A percentile compares a stretch with the other conserved stretches of the same genome.
These are phyloP conservation scores for Marchantia polymorpha DNA, from an alignment of 225 moss, liverwort and hornwort species.

Conservation along the genomic window DNA sequence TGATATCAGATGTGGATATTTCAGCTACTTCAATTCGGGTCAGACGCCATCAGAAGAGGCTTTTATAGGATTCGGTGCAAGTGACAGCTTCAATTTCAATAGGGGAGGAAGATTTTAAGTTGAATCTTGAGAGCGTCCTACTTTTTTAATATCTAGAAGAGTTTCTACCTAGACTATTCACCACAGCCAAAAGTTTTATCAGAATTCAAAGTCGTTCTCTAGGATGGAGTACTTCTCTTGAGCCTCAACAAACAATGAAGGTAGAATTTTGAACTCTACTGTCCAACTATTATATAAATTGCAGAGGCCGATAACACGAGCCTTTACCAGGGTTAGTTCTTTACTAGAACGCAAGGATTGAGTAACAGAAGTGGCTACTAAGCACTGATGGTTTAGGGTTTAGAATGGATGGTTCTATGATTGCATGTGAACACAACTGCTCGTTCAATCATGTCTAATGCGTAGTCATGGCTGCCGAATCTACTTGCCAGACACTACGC, in stretches of 20 bases:
- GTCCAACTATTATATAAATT: background rate
- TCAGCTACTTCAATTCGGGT: slow-evolving; percentile 27
- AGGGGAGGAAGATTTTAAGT: slow-evolving; percentile 32
- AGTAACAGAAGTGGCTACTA: too few relatives aligned
- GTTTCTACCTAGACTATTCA: slow-evolving; percentile 22
- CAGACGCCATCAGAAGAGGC: slow-evolving; percentile 24
- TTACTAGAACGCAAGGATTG: background rate
- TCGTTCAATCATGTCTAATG: background rate
- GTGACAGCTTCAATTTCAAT: slow-evolving; percentile 34
- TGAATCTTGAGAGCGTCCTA: slow-evolving; percentile 28
- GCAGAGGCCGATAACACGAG: background rate
- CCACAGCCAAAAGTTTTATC: slow-evolving; percentile 13
- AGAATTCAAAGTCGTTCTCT: slow-evolving; percentile 26
- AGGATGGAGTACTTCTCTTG: slow-evolving; percentile 24
- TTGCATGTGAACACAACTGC: background rate
- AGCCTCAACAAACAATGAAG: slow-evolving; percentile 1
- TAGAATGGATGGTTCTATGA: too few relatives aligned
- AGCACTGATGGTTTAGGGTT: too few relatives aligned
- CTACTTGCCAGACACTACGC: background rate
- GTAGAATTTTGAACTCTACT: slow-evolving; percentile 6
- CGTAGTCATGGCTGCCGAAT: background rate
- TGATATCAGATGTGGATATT: slow-evolving; percentile 29
- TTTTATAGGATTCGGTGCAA: slow-evolving; percentile 25
- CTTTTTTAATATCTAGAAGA: slow-evolving; percentile 16
- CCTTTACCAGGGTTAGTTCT: slow-evolving; percentile 1